Evolutionary conservation across 192 early-diverging fungal species (phyloP), one percentile per base, ranked within the genome.

Genomic region (Backusella luteola): DNA sequence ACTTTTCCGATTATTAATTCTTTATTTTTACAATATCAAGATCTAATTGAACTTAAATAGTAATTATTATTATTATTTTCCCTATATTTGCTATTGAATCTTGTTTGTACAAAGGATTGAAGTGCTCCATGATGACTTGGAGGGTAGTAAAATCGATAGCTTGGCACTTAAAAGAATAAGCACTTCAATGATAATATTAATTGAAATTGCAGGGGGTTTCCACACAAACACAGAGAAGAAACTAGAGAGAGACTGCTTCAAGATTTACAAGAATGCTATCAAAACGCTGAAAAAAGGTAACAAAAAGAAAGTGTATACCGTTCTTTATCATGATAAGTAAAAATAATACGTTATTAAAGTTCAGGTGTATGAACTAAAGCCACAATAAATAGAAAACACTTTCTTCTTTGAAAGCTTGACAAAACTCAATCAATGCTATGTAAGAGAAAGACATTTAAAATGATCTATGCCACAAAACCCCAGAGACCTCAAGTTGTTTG

Each of bases 391-490:
- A 69, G 7, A 41, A 69, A 11, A 3, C 15, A 44, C 1, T 23
- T 7, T 69, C 19, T 14, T 69, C n/a, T 69, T 69, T 42, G 68
- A 42, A 69, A 69, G 68, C 38, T 69, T 69, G 38, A 39, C 68
- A n/a, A 39, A 19, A 6, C 21, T 41, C 67, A 42, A 69, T n/a
- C 67, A 69, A 42, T 39, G 9, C 7, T 69, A 69, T 69, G 38
- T 69, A 41, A 69, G 67, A 12, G 34, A 69, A 69, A 69, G 38
- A 23, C 35, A 69, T 69, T 39, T 69, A 39, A 19, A 69, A 39
- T 23, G 42, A 69, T 3, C 67, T n/a, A 12, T 69, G 11, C 21
- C 35, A 19, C 67, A 38, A 41, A 42, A 1, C 4, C 8, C 23
- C 36, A 23, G 68, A 69, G 1, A 41, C 7, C 21, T 39, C n/a